Evolutionary conservation across 495 filamentous ascomycete genomes (phyloP).

Genomic region (Penicillium salamii): DNA sequence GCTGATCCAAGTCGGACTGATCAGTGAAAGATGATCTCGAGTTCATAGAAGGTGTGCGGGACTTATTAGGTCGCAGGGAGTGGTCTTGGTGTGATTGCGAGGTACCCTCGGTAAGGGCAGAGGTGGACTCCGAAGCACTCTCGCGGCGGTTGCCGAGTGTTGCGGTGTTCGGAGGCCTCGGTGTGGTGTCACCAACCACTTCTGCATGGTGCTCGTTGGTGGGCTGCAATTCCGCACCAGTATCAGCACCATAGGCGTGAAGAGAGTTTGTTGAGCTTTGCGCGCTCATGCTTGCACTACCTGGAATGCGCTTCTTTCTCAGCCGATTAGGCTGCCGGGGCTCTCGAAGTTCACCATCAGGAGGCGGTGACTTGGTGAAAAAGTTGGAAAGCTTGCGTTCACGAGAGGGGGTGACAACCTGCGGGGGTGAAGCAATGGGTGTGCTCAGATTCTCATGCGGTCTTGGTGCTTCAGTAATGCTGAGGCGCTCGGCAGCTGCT

Average conservation of each 20-base stretch:
- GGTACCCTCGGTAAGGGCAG: slow-evolving; percentile 16
- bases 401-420: slow-evolving; percentile 60
- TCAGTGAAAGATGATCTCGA: slow-evolving; percentile 74
- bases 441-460: slow-evolving; percentile 46
- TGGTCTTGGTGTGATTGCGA: slow-evolving; percentile 36
- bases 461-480: slow-evolving; percentile 27
- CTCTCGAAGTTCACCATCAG: slow-evolving; percentile 54
- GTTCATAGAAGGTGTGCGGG: slow-evolving; percentile 66
- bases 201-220: slow-evolving; percentile 18
- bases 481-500: slow-evolving; percentile 18
- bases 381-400: slow-evolving; percentile 67
- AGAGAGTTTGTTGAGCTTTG: slow-evolving; percentile 82
- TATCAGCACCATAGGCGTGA: slow-evolving; percentile 36
- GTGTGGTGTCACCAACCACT: slow-evolving; percentile 32
- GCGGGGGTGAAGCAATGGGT: slow-evolving; percentile 34
- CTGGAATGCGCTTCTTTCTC: slow-evolving; percentile 74
- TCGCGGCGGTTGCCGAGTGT: slow-evolving; percentile 20
- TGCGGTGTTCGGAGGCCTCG: slow-evolving; percentile 25
- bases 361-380: slow-evolving; percentile 63
- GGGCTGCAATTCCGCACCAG: slow-evolving; percentile 17
- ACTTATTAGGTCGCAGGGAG: slow-evolving; percentile 59
- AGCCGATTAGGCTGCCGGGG: slow-evolving; percentile 75
- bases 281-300: slow-evolving; percentile 73
- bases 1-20: slow-evolving; percentile 70
- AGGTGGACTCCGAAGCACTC: slow-evolving; percentile 19